A percentile compares a stretch with the other conserved stretches of the same genome.
Evolutionary conservation across 441 rosid species (phyloP).

Genomic region (Corymbia calophylla): DNA sequence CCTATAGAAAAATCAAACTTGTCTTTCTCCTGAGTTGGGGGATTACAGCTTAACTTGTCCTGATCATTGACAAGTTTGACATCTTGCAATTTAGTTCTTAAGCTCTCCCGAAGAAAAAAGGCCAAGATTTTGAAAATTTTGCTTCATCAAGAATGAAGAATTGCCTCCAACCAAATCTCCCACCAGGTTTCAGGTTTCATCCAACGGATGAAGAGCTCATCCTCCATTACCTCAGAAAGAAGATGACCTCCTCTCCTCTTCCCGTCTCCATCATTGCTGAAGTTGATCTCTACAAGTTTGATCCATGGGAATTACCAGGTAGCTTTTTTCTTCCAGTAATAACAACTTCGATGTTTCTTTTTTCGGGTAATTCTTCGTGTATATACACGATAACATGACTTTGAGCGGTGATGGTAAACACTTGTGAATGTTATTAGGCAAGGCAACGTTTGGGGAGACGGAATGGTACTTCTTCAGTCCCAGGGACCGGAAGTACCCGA

Average conservation of each 20-base stretch:
- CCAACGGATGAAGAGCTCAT: neutral
- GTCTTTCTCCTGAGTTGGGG: neutral
- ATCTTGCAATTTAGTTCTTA: neutral
- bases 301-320: neutral
- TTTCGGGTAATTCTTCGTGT: neutral
- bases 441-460: conserved; percentile 2
- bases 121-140: neutral
- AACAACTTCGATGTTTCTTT: neutral
- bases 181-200: neutral
- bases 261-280: neutral
- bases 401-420: neutral
- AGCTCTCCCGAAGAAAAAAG: neutral
- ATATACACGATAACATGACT: neutral
- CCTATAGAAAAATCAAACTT: neutral
- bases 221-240: neutral
- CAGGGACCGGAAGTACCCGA: conserved; percentile 2
- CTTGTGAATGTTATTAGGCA: neutral
- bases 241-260: neutral
- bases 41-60: neutral
- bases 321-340: neutral
- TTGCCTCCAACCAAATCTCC: neutral
- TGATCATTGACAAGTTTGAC: neutral
- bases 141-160: neutral
- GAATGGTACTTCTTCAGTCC: conserved; percentile 5
- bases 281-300: neutral